Conservation (phyloP, 2,329 filamentous ascomycete genomes). For the Talaromyces verruculosus region DNA sequence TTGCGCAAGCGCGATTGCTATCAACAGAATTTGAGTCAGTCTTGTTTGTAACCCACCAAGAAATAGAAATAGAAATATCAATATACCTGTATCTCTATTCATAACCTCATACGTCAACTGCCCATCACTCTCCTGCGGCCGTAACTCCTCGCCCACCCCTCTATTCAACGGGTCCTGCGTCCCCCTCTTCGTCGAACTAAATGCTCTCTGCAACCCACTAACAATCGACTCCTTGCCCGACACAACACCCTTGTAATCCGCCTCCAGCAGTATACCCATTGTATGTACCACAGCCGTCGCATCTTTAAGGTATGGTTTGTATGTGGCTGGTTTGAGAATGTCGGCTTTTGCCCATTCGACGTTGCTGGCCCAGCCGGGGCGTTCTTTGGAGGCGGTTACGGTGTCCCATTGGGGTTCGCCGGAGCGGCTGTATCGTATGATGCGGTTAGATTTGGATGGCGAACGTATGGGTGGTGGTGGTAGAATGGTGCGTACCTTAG, state of each 20-base stretch:
- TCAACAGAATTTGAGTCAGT: slow-evolving; percentile 28
- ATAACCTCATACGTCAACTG: slow-evolving; percentile 95
- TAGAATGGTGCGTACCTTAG: slow-evolving; percentile 64
- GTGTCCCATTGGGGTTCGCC: slow-evolving; percentile 83
- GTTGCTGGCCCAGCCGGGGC: slow-evolving; percentile 76
- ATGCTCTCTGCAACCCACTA: slow-evolving; percentile 73
- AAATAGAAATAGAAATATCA: slow-evolving; percentile 11
- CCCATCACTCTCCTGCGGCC: slow-evolving; percentile 65
- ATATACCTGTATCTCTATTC: slow-evolving; percentile 75
- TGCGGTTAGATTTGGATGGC: not conserved
- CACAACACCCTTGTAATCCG: slow-evolving; percentile 93
- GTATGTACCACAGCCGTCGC: slow-evolving; percentile 88
- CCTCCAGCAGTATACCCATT: slow-evolving; percentile 94
- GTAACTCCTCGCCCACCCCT: slow-evolving; percentile 59
- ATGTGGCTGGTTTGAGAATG: slow-evolving; percentile 78
- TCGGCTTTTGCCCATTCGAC: slow-evolving; percentile 88
- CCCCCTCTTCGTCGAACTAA: slow-evolving; percentile 62
- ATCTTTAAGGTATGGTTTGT: slow-evolving; percentile 70
- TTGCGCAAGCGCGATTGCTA: slow-evolving; percentile 76
- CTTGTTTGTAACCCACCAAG: no score
- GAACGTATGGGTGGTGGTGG: not conserved
- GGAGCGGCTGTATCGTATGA: slow-evolving; percentile 65
- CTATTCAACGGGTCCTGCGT: slow-evolving; percentile 70
- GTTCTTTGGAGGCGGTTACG: slow-evolving; percentile 67
- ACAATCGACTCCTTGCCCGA: slow-evolving; percentile 81